Evolutionary conservation across 257 asterid species (phyloP).

Genomic region (Avicennia marina): DNA sequence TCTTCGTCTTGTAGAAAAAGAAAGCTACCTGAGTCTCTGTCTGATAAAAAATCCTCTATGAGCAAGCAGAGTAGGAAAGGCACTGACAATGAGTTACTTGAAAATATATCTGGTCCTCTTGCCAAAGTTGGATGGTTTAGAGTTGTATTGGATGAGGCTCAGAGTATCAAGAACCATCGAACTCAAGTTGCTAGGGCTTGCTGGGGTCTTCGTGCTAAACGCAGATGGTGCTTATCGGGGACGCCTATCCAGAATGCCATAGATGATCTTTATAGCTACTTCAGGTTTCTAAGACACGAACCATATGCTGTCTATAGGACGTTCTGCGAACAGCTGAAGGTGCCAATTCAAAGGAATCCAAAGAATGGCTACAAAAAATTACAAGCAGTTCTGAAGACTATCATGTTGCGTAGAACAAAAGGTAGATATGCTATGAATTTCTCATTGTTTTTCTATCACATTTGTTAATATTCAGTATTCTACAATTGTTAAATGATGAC

Average conservation of each 20-base stretch:
- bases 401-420: slow-evolving; percentile 96
- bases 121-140: slow-evolving; percentile 98
- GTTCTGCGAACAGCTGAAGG: slow-evolving; percentile 70
- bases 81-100: slow-evolving; percentile 45
- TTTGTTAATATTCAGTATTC: slow-evolving; percentile 5
- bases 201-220: slow-evolving; percentile 99
- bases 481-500: slow-evolving; percentile 1
- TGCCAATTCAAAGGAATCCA: slow-evolving; percentile 79
- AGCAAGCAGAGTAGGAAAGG: slow-evolving; percentile 68
- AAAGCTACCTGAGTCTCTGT: slow-evolving; percentile 40
- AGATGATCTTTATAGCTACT: slow-evolving; percentile 95
- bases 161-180: slow-evolving; percentile 89
- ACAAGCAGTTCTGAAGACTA: slow-evolving; percentile 89
- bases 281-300: slow-evolving; percentile 91
- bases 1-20: slow-evolving; percentile 54
- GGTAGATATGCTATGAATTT: slow-evolving; percentile 33
- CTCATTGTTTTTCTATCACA: background rate
- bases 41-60: slow-evolving; percentile 44
- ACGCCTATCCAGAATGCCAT: slow-evolving; percentile 96
- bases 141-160: slow-evolving; percentile 97
- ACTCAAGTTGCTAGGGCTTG: slow-evolving; percentile 98
- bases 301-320: slow-evolving; percentile 73
- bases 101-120: slow-evolving; percentile 69
- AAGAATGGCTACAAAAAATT: slow-evolving; percentile 74
- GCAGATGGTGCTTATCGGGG: slow-evolving; percentile 98